A percentile compares a stretch with the other conserved stretches of the same genome.
These are phyloP conservation scores for Pelargonium myrrhifolium DNA, from an alignment of 441 rosid genomes.

Conservation along the genomic window DNA sequence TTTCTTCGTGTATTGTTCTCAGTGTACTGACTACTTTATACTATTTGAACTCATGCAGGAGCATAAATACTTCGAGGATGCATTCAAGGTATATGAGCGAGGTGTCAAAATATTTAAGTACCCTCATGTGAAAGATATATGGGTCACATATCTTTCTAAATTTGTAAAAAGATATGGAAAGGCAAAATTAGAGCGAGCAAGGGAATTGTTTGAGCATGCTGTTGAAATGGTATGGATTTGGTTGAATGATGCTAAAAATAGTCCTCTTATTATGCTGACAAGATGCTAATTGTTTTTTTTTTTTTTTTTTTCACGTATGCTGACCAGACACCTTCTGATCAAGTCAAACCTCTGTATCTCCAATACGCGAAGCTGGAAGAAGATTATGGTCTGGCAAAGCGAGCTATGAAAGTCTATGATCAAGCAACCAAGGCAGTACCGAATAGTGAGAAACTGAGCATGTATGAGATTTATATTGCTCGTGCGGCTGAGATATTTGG, in stretches of 20 bases:
- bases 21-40: constrained; percentile 8
- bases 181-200: constrained; percentile 77
- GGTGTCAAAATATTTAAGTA: constrained; percentile 92
- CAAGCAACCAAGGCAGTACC: constrained; percentile 88
- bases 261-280: neutral
- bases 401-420: constrained; percentile 92
- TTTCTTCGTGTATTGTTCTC: constrained; percentile 2
- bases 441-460: constrained; percentile 58
- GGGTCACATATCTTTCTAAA: constrained; percentile 85
- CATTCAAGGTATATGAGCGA: constrained; percentile 92
- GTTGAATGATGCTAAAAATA: constrained; percentile 7
- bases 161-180: constrained; percentile 84
- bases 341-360: constrained; percentile 79
- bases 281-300: constrained; percentile 19
- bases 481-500: constrained; percentile 90
- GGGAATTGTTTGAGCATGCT: constrained; percentile 90
- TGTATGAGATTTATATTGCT: constrained; percentile 86
- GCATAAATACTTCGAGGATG: constrained; percentile 84
- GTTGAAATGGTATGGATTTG: constrained; percentile 43
- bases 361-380: constrained; percentile 95
- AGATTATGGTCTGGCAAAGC: constrained; percentile 87
- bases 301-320: too few species aligned
- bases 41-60: constrained; percentile 39
- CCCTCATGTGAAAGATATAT: constrained; percentile 88
- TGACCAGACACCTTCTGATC: constrained; percentile 80